Percentiles rank a stretch among this genome's conserved stretches.
Evolutionary conservation across 2,329 filamentous ascomycete species (phyloP).

Genomic region (Fusarium nematophilum): DNA sequence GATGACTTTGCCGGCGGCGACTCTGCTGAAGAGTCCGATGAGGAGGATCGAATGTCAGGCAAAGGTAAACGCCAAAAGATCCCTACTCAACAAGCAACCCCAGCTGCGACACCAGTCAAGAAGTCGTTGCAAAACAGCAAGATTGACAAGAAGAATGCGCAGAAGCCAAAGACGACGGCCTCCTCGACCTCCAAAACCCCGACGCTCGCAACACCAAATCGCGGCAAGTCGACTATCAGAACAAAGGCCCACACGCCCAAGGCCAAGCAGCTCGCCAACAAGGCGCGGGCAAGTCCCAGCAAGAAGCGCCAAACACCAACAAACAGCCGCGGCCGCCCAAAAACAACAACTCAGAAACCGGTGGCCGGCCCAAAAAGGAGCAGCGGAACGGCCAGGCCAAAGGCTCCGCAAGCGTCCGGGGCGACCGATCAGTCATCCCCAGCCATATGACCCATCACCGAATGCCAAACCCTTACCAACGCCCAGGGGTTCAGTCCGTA

Average conservation of each 20-base stretch:
- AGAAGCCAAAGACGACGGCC: slow-evolving; percentile 46
- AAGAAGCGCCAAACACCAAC: slow-evolving; percentile 23
- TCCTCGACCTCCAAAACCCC: slow-evolving; percentile 23
- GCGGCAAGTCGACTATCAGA: slow-evolving; percentile 29
- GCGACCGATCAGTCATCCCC: slow-evolving; percentile 1
- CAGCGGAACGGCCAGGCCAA: slow-evolving; percentile 13
- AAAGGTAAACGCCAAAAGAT: slow-evolving; percentile 52
- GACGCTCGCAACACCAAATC: slow-evolving; percentile 32
- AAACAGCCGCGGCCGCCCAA: slow-evolving; percentile 20
- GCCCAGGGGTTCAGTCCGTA: slow-evolving; percentile 7
- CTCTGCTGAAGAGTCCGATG: slow-evolving; percentile 46
- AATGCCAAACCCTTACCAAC: slow-evolving; percentile 24
- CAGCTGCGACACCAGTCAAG: slow-evolving; percentile 42
- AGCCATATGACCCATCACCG: neutral
- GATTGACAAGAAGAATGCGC: slow-evolving; percentile 48
- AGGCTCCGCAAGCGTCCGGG: neutral
- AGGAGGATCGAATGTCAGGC: slow-evolving; percentile 32
- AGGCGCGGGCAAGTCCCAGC: slow-evolving; percentile 47
- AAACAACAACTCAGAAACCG: slow-evolving; percentile 7
- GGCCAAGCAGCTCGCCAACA: slow-evolving; percentile 12
- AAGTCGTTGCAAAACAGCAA: slow-evolving; percentile 39
- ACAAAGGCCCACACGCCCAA: slow-evolving; percentile 19
- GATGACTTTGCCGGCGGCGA: slow-evolving; percentile 50
- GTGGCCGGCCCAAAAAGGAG: slow-evolving; percentile 8
- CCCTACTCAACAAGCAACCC: slow-evolving; percentile 36